Evolutionary conservation across 1,284 basidiomycete species (phyloP).

Genomic region (Puccinia horiana): DNA sequence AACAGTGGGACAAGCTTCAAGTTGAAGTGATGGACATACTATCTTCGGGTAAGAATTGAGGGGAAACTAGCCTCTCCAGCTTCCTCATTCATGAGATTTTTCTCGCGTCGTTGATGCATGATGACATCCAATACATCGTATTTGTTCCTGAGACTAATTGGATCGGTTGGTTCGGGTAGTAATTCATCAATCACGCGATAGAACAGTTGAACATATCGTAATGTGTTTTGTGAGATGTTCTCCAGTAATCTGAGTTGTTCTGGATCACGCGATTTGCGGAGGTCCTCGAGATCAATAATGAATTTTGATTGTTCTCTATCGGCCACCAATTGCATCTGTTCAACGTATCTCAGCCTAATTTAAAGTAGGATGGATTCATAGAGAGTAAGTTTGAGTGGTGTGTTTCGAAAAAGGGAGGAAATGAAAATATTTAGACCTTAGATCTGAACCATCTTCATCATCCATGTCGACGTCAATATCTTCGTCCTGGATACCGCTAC

Average conservation of each 20-base stretch:
- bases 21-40: conserved; percentile 67
- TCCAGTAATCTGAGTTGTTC: conserved; percentile 32
- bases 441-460: conserved; percentile 61
- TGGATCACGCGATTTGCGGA: not conserved
- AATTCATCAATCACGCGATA: conserved; percentile 85
- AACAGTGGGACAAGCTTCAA: conserved; percentile 52
- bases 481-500: conserved; percentile 67
- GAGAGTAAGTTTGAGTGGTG: not conserved
- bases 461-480: conserved; percentile 61
- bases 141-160: conserved; percentile 69
- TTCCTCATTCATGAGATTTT: conserved; percentile 63
- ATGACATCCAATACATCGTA: conserved; percentile 89
- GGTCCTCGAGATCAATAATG: conserved; percentile 76
- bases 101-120: conserved; percentile 83
- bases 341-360: conserved; percentile 76
- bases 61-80: conserved; percentile 70
- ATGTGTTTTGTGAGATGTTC: conserved; percentile 78
- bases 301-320: conserved; percentile 87
- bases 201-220: conserved; percentile 87
- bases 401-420: not conserved
- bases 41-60: conserved; percentile 84
- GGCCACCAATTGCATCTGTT: conserved; percentile 84
- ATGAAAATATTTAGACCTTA: conserved; percentile 57
- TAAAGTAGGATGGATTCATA: not conserved
- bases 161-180: conserved; percentile 80